Base-by-base conservation (phyloP, 139 green algal species). In the Marvania coccoides region DNA sequence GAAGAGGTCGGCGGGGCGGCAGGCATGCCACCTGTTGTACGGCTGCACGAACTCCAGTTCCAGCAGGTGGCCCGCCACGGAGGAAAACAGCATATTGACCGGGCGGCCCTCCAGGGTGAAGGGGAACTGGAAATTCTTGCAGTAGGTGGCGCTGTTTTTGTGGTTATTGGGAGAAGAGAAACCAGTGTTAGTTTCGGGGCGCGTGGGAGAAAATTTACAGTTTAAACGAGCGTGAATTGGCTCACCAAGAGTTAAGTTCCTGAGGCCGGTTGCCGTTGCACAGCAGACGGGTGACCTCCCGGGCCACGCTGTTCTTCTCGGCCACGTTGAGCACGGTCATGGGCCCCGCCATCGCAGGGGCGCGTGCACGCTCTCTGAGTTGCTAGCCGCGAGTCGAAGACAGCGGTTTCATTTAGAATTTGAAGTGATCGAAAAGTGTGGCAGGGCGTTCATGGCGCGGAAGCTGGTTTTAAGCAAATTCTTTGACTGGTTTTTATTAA, bases 231-330 rank as follows among this genome's bases (percentile, higher is more conserved):
- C n/a, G n/a, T n/a, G n/a, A n/a, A n/a, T n/a, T n/a, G n/a, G n/a
- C 68, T 56, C 54, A 88, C 77, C 81, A 82, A 15, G 73, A 77
- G 3, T 69, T 47, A 7, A 47, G 45, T 9, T 56, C 65, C n/a
- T 57, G 65, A 3, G 69, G 62, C 1, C 51, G 33, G 19, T 12
- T 14, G 3, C 79, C 78, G 47, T 83, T 69, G 63, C 79, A 89
- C 4, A 98, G 78, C 42, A 93, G 79, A 7, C 69, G 62, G 0
- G 87, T 89, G 0, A 97, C 87, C 47, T 91, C 87, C 46, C 83
- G 85, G 2, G 90, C 86, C 5, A 98, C 90, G 58, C 83, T 95
- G 34, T 93, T 93, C 75, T 98, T 98, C 61, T 98, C 93, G 1
- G 92, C 92, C 8, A 98, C 92, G 58, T 96, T 96, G 0, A 98